Base-by-base conservation (phyloP, 2,329 filamentous ascomycete genomes). In the Trichoderma sp. region DNA sequence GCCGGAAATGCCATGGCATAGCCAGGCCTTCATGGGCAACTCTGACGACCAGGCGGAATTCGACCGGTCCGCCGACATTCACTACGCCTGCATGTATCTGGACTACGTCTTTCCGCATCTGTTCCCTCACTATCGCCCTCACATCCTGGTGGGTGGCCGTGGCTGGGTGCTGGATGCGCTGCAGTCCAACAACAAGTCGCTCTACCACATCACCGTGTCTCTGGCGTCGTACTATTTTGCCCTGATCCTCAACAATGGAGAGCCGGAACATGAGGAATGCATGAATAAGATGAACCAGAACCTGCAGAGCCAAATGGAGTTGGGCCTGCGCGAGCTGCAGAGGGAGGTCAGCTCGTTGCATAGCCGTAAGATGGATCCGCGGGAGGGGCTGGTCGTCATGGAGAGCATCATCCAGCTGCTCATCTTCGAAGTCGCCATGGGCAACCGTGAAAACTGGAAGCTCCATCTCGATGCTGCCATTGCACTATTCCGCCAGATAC, bases 21-120 rank as follows among this genome's bases (percentile, higher is more conserved):
- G 75, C 73, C 81, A 84, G 74, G 76, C 80, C 62, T 75, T 80
- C 62, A 75, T 75, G 29, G 77, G 79, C 6, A 66, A 76, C 41
- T 76, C 80, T 6, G 81, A 83, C 3, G 76, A 77, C 56, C 77
- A 71, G 27, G 76, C 16, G 9, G 64, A 80, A 65, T 68, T 71
- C 14, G 80, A 78, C 2, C 77, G 78, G 8, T 82, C 81, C 35
- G 80, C 80, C n/a, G 82, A 84, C 71, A 79, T 85, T 0, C 83
- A 85, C 79, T 85, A 88, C 60, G 82, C 89, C 75, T 90, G 90
- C 87, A 86, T 90, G 75, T 92, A 91, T 79, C 84, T 92, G 63
- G 91, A 93, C 80, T 88, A 90, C 77, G 85, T 92, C 24, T 88
- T 92, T 76, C 90, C 91, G 2, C 89, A 91, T 77, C 82, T 92